Evolutionary conservation across 1,139 yeast genomes (phyloP), one percentile per base, ranked within the genome.

Genomic region (Tardiomyces blankii): DNA sequence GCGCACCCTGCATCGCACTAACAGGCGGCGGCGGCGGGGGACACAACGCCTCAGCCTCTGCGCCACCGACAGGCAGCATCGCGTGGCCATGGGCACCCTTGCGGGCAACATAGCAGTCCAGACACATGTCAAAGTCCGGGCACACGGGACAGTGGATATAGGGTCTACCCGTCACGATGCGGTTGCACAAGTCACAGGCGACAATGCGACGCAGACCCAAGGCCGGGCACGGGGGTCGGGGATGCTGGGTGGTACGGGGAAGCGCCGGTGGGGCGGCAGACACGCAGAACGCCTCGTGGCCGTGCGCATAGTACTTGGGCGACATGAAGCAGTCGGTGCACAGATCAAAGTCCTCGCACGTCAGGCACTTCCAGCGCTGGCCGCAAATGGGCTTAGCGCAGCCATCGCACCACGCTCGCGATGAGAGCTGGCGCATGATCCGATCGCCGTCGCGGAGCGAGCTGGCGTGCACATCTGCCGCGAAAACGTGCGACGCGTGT

Each of bases 311-410:
- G 19, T 38, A 21, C 25, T 35, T 39, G 40, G 42, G 42, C 35
- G 40, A 42, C 38, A 38, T 42, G 43, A 50, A 50, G 56, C 82
- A 77, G 5, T 52, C 46, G 23, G 62, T 61, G 58, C 82, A 77
- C 49, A 74, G 64, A 53, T 77, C 82, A 57, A 66, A 77, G 52
- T 77, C 75, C 1, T 62, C 56, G 53, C 82, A 77, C 18, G 67
- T 65, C 49, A 70, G 59, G 57, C 82, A 77, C 50, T 69, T 68
- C 62, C 63, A 75, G 44, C 82, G 70, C 9, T 51, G 48, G 1
- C 78, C 78, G 23, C 43, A 50, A 40, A 74, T 63, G 13, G 33
- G 16, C 9, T 14, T 33, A 7, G 50, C 45, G 46, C 58, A 55
- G 23, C 46, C 47, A 40, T 55, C 56, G 41, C 58, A 55, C 14